Conservation (phyloP, 768 basidiomycete species). For the Trametes meyenii region DNA sequence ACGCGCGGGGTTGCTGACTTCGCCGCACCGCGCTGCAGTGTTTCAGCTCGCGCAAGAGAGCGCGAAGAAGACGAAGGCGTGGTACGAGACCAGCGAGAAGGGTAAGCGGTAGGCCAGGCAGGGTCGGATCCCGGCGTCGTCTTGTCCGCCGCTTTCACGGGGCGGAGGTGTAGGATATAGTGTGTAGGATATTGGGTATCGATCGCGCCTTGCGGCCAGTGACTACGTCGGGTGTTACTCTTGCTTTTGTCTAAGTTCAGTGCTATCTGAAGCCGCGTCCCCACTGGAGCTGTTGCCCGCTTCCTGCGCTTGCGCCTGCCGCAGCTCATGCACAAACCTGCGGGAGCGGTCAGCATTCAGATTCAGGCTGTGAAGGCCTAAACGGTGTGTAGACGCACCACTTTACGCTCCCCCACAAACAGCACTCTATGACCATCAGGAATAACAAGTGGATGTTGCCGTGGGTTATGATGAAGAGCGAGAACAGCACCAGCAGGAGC, state of each 20-base stretch:
- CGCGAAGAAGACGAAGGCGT: constrained; percentile 71
- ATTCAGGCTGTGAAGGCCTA: no score
- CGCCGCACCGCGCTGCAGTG: constrained; percentile 48
- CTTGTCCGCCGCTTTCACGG: neutral
- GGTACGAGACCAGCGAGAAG: constrained; percentile 79
- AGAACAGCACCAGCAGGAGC: constrained; percentile 61
- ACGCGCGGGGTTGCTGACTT: neutral
- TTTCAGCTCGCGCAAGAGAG: constrained; percentile 87
- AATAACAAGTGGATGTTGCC: constrained; percentile 70
- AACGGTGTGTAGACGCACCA: constrained; percentile 51
- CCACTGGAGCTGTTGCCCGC: neutral
- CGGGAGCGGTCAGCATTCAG: constrained; percentile 28
- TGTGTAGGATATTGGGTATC: constrained; percentile 8
- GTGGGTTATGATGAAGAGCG: constrained; percentile 59
- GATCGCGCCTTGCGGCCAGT: neutral
- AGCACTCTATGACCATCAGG: constrained; percentile 65
- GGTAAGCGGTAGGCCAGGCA: constrained; percentile 42
- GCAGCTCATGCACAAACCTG: constrained; percentile 35
- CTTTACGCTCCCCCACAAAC: constrained; percentile 79
- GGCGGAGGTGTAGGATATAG: constrained; percentile 5
- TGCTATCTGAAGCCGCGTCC: neutral
- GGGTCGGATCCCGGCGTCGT: no score
- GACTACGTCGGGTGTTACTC: constrained; percentile 1
- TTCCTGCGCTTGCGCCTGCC: constrained; percentile 16
- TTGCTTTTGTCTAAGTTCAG: constrained; percentile 13